Evolutionary conservation across 495 filamentous ascomycete genomes (phyloP), one percentile per base, ranked within the genome.

Genomic region (Lentithecium fluviatile): DNA sequence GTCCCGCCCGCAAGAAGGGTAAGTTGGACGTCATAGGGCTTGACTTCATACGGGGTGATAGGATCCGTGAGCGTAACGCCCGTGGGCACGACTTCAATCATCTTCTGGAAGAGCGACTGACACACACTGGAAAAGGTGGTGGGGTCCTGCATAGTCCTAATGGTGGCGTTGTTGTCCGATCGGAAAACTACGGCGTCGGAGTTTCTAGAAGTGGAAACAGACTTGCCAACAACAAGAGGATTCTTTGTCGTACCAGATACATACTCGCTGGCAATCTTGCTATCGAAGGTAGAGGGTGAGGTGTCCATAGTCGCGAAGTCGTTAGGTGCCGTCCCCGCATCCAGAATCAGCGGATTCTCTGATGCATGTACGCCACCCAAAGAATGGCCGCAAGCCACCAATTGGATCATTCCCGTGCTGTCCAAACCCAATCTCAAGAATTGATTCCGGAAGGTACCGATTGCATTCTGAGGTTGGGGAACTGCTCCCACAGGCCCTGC

Each of bases 311-410:
- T 64, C 17, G 71, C 72, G 43, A 78, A 75, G 34, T 79, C 81
- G 37, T 82, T 75, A n/a, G 69, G 62, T 6, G 75, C 75, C n/a
- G 74, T 71, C 5, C 76, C 74, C 12, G 70, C 53, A 1, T 79
- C 72, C 1, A 85, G 78, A 42, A 84, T 78, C 17, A 79, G 70
- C 1, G 81, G 79, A 61, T 85, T 85, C 55, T 81, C 75, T 10
- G 56, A 66, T 6, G 74, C 75, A 69, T 87, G 84, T 6, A 86
- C 83, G 19, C 82, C 81, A 21, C 84, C 84, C 32, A 87, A 71
- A 2, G 80, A 80, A 66, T 87, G 84, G 1, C 84, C 84, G 57
- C 84, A 87, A 17, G 83, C 84, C 11, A 78, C 79, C 48, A 83
- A 73, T 59, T 80, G 78, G 46, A 87, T 84, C 80, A 84, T 84